Conservation (phyloP, 2,329 filamentous ascomycete genomes). For the Fusarium succisae region DNA sequence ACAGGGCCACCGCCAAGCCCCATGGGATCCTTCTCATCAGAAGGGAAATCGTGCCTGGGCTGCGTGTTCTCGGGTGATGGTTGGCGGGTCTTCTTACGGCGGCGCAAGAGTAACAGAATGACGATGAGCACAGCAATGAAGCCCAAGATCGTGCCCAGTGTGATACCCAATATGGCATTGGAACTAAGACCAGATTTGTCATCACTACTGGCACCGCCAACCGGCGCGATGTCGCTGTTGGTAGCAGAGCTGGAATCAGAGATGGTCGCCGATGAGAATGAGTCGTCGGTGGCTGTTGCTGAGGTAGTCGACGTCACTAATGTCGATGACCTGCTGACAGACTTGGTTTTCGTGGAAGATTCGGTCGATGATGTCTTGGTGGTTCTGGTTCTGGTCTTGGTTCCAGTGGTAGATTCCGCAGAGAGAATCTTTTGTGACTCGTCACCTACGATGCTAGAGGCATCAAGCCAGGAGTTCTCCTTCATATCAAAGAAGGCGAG, state of each 20-base stretch:
- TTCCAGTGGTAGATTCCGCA: conserved; percentile 14
- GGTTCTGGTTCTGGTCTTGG: conserved; percentile 24
- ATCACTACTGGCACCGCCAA: conserved; percentile 38
- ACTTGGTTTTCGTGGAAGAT: conserved; percentile 43
- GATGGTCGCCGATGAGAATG: conserved; percentile 38
- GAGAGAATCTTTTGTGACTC: conserved; percentile 53
- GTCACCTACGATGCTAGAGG: conserved; percentile 68
- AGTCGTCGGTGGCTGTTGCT: conserved; percentile 30
- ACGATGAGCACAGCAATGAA: conserved; percentile 75
- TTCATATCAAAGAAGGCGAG: conserved; percentile 81
- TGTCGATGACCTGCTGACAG: conserved; percentile 40
- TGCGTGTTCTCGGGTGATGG: conserved; percentile 54
- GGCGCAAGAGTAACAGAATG: conserved; percentile 68
- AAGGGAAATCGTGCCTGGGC: conserved; percentile 52
- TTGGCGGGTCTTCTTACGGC: conserved; percentile 58
- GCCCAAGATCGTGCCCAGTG: conserved; percentile 82
- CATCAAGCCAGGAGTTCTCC: conserved; percentile 81
- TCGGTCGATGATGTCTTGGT: conserved; percentile 33
- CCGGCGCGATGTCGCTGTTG: conserved; percentile 38
- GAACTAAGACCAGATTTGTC: conserved; percentile 49
- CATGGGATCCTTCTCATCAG: conserved; percentile 66
- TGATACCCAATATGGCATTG: conserved; percentile 78
- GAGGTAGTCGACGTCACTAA: conserved; percentile 39
- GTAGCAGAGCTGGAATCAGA: conserved; percentile 40
- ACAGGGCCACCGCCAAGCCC: conserved; percentile 57